phyloP scores from a whole-genome alignment of 768 basidiomycete species.

The Suillus spraguei region DNA sequence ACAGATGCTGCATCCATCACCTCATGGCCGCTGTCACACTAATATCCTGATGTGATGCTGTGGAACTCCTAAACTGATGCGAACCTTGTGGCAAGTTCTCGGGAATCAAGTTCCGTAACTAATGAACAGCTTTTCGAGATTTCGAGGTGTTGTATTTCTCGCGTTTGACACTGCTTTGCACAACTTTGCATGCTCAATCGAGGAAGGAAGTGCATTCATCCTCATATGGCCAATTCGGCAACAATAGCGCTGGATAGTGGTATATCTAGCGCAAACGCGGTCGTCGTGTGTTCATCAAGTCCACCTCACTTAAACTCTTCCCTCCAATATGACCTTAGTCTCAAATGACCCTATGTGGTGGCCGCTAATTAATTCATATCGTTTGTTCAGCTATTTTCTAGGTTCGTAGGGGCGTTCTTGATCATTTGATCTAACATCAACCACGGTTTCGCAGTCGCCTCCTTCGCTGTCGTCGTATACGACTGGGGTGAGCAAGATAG shows the following conservation, averaged over 20 bases:
- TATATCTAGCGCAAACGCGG: neutral
- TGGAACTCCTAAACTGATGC: neutral
- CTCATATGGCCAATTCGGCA: neutral
- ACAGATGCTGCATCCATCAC: slow-evolving; percentile 1
- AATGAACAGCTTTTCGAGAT: neutral
- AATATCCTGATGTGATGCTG: neutral
- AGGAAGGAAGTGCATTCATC: neutral
- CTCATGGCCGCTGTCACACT: neutral
- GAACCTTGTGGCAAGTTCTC: neutral
- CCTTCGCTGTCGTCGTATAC: neutral
- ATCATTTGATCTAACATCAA: neutral
- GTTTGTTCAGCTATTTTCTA: neutral
- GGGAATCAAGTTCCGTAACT: neutral
- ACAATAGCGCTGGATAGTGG: neutral
- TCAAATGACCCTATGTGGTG: neutral
- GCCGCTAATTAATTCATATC: neutral
- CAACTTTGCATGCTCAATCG: neutral
- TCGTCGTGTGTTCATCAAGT: neutral
- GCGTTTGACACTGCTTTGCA: neutral
- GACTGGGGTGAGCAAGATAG: neutral
- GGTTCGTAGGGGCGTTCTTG: neutral
- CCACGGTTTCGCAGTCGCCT: neutral
- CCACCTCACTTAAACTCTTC: neutral
- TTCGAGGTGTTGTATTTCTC: neutral
- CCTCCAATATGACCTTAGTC: neutral